A percentile compares a stretch with the other conserved stretches of the same genome.
Conservation (phyloP, 805 yeast genomes). For the Saturnispora dispora region DNA sequence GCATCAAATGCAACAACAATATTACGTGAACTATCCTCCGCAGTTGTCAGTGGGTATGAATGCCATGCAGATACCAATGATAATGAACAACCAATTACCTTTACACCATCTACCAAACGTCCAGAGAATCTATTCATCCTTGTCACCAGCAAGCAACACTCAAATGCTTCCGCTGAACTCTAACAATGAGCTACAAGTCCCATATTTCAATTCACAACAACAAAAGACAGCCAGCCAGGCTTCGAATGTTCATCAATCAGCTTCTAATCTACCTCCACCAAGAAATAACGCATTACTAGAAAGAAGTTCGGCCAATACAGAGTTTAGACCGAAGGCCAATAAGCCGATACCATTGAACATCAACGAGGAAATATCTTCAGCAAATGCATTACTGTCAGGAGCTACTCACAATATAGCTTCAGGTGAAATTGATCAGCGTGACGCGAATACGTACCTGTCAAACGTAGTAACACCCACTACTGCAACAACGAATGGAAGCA, state of each 20-base stretch:
- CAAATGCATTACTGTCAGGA: not conserved
- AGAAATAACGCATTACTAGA: conserved; percentile 15
- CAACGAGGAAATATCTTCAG: conserved; percentile 1
- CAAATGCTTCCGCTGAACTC: not conserved
- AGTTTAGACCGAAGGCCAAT: conserved; percentile 24
- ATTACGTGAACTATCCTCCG: not conserved
- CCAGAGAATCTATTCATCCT: not conserved
- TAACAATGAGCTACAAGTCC: not conserved
- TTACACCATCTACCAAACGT: not conserved
- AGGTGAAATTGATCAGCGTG: not conserved
- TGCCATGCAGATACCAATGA: not conserved
- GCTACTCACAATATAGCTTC: conserved; percentile 1
- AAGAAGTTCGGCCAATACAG: conserved; percentile 9
- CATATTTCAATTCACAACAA: not conserved
- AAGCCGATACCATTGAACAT: conserved; percentile 27
- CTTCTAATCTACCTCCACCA: conserved; percentile 23
- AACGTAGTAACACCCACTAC: conserved; percentile 5
- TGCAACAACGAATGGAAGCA: conserved; percentile 6
- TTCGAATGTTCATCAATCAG: conserved; percentile 2
- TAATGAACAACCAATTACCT: not conserved
- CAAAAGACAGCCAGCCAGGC: not conserved
- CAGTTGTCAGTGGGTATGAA: conserved; percentile 1
- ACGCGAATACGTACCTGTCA: not conserved
- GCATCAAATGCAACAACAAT: not conserved
- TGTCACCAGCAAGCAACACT: not conserved